A percentile compares a stretch with the other conserved stretches of the same genome.
Conservation (phyloP, 1,284 basidiomycete genomes). For the Trametes hirsuta region DNA sequence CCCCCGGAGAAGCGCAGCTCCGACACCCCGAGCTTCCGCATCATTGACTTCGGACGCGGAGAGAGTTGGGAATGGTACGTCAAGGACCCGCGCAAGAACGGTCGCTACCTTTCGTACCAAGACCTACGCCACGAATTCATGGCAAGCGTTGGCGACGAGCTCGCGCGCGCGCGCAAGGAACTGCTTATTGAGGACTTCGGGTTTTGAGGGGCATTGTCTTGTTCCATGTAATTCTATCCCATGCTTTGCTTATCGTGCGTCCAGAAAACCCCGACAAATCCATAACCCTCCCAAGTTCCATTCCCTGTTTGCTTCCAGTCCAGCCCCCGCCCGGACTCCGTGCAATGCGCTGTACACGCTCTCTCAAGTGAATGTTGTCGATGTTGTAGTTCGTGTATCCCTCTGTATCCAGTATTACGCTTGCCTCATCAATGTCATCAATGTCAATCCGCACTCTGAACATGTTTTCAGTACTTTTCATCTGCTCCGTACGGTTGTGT, state of each 20-base stretch:
- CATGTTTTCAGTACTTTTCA: too few species aligned
- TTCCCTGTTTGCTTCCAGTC: too few species aligned
- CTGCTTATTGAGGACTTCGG: conserved; percentile 10
- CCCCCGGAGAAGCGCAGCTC: conserved; percentile 29
- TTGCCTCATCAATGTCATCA: too few species aligned
- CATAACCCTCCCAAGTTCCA: too few species aligned
- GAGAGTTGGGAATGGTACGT: conserved; percentile 5
- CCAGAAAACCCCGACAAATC: too few species aligned
- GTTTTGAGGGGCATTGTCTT: neutral
- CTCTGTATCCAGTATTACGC: too few species aligned
- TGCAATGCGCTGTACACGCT: too few species aligned
- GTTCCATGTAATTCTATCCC: neutral
- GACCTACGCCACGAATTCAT: neutral
- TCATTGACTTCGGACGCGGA: conserved; percentile 53
- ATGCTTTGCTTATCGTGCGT: neutral
- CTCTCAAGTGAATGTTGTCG: too few species aligned
- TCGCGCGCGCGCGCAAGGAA: conserved; percentile 5
- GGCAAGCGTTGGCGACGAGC: conserved; percentile 3
- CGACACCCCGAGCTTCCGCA: conserved; percentile 43
- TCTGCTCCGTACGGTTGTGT: too few species aligned
- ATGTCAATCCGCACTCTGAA: too few species aligned
- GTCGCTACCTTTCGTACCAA: neutral
- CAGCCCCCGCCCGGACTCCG: too few species aligned
- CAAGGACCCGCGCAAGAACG: neutral
- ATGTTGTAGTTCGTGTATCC: too few species aligned